Base-by-base conservation (phyloP, 78 protist species). In the Chrysochromulina tobinii region DNA sequence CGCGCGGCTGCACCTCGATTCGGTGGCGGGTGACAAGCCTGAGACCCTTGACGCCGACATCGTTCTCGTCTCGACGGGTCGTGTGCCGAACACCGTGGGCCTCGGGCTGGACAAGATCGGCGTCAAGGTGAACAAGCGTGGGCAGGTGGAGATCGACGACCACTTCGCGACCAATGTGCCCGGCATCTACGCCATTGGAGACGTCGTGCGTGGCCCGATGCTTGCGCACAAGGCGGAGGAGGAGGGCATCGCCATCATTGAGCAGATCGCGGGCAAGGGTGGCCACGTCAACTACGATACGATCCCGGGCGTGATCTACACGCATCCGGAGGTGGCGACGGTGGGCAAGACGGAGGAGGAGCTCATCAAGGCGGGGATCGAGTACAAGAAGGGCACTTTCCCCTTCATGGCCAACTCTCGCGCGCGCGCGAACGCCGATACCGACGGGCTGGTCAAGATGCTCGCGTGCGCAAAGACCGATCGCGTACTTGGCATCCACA, bases 291-390 rank as follows among this genome's bases (percentile, higher is more conserved):
- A 99, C 96, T 99, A 99, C 96, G 95, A 96, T 93, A 93, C 98
- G 64, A 98, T 99, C 90, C 99, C 99, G 21, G 91, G 94, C 18
- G 99, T 99, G 64, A 95, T 99, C 89, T 99, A 99, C 98, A 99
- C 99, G 58, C 94, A 93, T 81, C 99, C 99, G 15, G 99, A 99
- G 95, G 99, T 99, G 12, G 99, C 99, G 9, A 93, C 96, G 95
- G 99, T 99, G 8, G 99, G 99, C 66, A 92, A 96, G 96, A 98
- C 95, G 25, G 99, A 98, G 94, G 98, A 98, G 93, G 96, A 98
- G 91, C 95, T 97, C 92, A 96, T 94, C 95, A 97, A 53, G 54
- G 97, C 79, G 15, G 97, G 97, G 20, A 64, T 95, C 88, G 94
- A 92, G 9, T 59, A 75, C 81, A 89, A 86, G 23, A 94, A 92